These are phyloP conservation scores for Lotus japonicus DNA, from an alignment of 306 rosid species.

Conservation along the genomic window DNA sequence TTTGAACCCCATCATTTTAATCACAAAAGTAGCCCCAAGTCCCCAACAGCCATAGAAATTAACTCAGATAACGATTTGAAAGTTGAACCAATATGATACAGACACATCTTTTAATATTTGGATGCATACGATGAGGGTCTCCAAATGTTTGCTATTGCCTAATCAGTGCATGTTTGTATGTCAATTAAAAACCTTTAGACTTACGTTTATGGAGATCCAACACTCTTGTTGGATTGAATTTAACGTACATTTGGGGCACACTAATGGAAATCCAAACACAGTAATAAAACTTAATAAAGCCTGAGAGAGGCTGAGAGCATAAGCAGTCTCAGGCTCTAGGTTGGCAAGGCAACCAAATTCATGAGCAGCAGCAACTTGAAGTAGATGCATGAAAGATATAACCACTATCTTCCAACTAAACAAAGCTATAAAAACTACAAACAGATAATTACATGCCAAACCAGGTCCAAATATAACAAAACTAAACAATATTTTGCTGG, in stretches of 20 bases:
- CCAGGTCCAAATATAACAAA: no score
- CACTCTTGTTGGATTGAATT: no score
- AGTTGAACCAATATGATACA: not conserved
- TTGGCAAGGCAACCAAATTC: conserved; percentile 18
- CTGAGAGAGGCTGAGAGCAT: conserved; percentile 4
- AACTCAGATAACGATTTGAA: not conserved
- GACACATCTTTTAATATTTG: not conserved
- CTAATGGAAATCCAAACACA: no score
- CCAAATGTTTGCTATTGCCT: not conserved
- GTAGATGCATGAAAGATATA: no score
- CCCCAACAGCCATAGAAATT: not conserved
- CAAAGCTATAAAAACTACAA: no score
- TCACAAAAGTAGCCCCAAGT: not conserved
- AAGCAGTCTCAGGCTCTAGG: not conserved
- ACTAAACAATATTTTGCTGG: no score
- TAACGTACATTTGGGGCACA: no score
- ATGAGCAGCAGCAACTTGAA: not conserved
- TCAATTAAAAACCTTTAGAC: no score
- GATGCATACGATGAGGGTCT: not conserved
- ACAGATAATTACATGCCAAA: no score
- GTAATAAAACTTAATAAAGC: not conserved
- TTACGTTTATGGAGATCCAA: no score
- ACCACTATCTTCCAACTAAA: no score
- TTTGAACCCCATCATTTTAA: not conserved
- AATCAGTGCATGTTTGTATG: not conserved